Conservation (phyloP, 192 early-diverging fungal genomes). For the Glomus cerebriforme region DNA sequence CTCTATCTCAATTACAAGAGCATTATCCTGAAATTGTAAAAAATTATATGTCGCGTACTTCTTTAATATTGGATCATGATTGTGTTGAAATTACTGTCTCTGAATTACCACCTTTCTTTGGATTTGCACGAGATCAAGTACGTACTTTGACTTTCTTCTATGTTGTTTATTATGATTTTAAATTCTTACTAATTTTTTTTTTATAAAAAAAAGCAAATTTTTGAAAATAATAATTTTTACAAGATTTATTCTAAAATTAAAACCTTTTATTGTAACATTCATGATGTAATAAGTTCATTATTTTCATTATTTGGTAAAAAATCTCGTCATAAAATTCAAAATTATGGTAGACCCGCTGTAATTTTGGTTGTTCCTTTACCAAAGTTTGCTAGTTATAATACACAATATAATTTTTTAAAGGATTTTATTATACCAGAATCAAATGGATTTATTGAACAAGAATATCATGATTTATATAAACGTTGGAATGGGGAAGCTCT, state of each 20-base stretch:
- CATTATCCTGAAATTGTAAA: not conserved
- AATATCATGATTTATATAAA: not conserved
- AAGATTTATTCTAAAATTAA: not conserved
- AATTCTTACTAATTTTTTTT: no score
- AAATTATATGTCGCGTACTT: not conserved
- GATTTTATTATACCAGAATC: not conserved
- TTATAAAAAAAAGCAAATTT: no score
- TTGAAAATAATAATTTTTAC: not conserved
- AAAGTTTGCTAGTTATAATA: not conserved
- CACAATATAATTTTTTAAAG: not conserved
- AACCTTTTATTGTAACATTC: not conserved
- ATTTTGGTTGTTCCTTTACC: not conserved
- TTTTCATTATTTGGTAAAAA: not conserved
- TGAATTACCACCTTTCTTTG: no score
- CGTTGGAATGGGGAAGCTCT: not conserved
- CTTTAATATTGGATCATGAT: no score
- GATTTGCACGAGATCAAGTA: no score
- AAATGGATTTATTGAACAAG: not conserved
- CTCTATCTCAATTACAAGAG: not conserved
- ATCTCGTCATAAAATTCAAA: not conserved
- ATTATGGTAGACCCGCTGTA: not conserved
- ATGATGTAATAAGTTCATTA: no score
- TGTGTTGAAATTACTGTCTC: no score
- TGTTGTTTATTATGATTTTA: no score
- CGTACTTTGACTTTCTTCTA: no score